These are phyloP conservation scores for Chloropicon primus DNA, from an alignment of 139 green algal genomes.

Conservation along the genomic window DNA sequence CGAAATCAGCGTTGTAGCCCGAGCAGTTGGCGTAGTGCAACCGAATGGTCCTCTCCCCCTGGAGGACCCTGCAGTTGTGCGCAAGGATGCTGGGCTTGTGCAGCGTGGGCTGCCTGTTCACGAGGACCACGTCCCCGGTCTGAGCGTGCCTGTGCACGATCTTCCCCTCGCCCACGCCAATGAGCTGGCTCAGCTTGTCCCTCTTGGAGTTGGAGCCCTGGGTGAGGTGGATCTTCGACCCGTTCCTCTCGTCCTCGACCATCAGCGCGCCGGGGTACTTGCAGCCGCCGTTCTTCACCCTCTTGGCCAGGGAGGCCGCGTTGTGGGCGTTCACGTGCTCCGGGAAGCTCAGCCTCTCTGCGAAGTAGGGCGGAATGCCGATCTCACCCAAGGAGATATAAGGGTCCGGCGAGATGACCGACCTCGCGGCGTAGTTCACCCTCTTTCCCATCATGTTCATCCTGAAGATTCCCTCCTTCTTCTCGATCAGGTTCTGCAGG, in stretches of 20 bases:
- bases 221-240: conserved; percentile 49
- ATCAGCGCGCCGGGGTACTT: conserved; percentile 76
- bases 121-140: conserved; percentile 91
- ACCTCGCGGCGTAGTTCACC: conserved; percentile 91
- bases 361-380: conserved; percentile 93
- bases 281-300: conserved; percentile 58
- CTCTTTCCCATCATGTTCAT: conserved; percentile 99
- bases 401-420: conserved; percentile 92
- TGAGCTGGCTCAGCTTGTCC: conserved; percentile 13
- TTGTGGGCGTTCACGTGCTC: conserved; percentile 74
- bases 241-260: conserved; percentile 70
- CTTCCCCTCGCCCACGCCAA: conserved; percentile 16
- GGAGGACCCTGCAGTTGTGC: conserved; percentile 41
- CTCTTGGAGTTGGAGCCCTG: conserved; percentile 11
- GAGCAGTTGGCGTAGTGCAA: conserved; percentile 99
- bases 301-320: conserved; percentile 51
- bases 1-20: conserved; percentile 89
- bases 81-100: conserved; percentile 83
- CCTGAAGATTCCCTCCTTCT: conserved; percentile 97
- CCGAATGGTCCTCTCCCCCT: conserved; percentile 86
- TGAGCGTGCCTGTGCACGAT: conserved; percentile 82
- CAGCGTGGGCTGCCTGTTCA: conserved; percentile 97
- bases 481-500: conserved; percentile 52
- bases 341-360: conserved; percentile 77
- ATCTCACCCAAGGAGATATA: conserved; percentile 80